Evolutionary conservation across 2,329 filamentous ascomycete genomes (phyloP).

Genomic region (Diaporthe sp.): DNA sequence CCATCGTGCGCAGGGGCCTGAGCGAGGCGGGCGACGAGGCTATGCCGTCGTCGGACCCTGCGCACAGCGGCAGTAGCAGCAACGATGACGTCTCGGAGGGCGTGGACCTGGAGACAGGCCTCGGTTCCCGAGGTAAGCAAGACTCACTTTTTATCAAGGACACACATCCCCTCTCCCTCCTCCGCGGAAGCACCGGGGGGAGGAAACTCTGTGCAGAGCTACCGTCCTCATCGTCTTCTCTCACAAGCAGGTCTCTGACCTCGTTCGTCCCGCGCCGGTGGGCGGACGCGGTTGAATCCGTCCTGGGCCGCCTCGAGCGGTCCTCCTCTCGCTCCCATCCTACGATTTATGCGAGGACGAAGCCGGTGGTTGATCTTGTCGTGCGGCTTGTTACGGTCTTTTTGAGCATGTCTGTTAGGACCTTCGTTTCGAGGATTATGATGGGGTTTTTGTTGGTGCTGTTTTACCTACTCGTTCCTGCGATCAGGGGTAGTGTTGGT

Average conservation of each 20-base stretch:
- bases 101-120: constrained; percentile 35
- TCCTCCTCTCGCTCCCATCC: background rate
- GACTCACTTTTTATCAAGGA: background rate
- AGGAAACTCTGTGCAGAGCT: background rate
- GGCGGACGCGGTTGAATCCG: constrained; percentile 25
- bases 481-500: background rate
- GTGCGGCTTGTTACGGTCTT: constrained; percentile 25
- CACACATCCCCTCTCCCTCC: background rate
- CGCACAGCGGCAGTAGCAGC: background rate
- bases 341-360: constrained; percentile 25
- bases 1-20: background rate
- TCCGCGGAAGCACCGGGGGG: background rate
- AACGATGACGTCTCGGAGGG: constrained; percentile 21
- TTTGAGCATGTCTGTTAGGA: constrained; percentile 34
- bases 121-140: constrained; percentile 22
- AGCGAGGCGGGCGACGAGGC: constrained; percentile 21
- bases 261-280: constrained; percentile 22
- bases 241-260: constrained; percentile 25
- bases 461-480: constrained; percentile 30
- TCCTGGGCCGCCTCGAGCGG: constrained; percentile 26
- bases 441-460: constrained; percentile 34
- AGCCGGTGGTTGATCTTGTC: constrained; percentile 29
- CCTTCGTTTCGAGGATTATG: constrained; percentile 34
- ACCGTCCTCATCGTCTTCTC: constrained; percentile 18
- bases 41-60: constrained; percentile 1